These are phyloP conservation scores for Phyllosticta citriasiana DNA, from an alignment of 2,329 filamentous ascomycete genomes.

Conservation along the genomic window DNA sequence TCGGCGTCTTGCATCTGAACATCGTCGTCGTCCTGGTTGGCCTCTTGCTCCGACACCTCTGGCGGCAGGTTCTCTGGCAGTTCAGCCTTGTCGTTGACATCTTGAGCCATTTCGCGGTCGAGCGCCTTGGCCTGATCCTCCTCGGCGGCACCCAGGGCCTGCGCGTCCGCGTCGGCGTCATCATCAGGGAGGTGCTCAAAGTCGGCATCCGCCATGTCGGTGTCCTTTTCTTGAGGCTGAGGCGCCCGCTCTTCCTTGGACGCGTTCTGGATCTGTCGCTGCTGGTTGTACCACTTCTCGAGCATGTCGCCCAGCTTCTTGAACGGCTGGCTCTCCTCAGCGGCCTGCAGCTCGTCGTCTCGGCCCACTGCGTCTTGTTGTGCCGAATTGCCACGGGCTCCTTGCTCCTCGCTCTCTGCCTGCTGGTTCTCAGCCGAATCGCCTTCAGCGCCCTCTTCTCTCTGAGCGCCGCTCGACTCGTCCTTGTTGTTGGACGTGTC, in stretches of 20 bases:
- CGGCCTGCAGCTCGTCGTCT: constrained; percentile 29
- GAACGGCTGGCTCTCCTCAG: constrained; percentile 58
- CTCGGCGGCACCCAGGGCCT: constrained; percentile 79
- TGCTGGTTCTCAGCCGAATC: constrained; percentile 56
- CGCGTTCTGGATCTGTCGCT: constrained; percentile 59
- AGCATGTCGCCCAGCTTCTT: constrained; percentile 90
- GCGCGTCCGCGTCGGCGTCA: constrained; percentile 69
- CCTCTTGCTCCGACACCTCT: constrained; percentile 11
- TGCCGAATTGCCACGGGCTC: constrained; percentile 32
- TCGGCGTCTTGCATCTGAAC: constrained; percentile 37
- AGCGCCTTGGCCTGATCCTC: constrained; percentile 80
- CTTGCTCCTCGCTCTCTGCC: constrained; percentile 54
- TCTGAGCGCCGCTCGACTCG: constrained; percentile 48
- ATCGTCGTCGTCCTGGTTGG: constrained; percentile 24
- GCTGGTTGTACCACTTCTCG: constrained; percentile 84
- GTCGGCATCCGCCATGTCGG: constrained; percentile 69
- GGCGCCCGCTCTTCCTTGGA: constrained; percentile 43
- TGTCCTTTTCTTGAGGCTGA: constrained; percentile 41
- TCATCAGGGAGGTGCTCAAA: constrained; percentile 91
- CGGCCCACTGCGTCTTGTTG: constrained; percentile 26
- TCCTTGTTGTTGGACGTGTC: constrained; percentile 44
- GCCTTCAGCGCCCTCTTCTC: constrained; percentile 56
- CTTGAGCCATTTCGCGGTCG: constrained; percentile 81
- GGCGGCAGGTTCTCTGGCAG: constrained; percentile 25
- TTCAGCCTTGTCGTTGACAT: constrained; percentile 46